phyloP scores from a whole-genome alignment of 2,329 filamentous ascomycete genomes.

The Aspergillus caelatus region DNA sequence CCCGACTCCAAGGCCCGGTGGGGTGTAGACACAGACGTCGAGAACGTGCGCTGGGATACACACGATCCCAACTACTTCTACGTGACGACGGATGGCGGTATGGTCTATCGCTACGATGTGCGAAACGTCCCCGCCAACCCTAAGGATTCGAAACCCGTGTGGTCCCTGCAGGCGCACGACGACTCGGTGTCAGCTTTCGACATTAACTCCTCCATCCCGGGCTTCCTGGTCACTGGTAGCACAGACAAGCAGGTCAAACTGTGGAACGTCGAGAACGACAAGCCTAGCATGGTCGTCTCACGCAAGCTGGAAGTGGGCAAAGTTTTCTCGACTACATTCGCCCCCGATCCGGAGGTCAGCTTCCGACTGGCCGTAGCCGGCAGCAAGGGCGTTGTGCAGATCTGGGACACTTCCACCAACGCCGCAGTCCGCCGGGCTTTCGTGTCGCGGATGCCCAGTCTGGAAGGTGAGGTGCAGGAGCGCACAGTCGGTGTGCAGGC shows the following conservation, averaged over 20 bases:
- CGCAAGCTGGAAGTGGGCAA: conserved; percentile 92
- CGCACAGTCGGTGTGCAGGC: conserved; percentile 73
- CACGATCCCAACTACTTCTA: conserved; percentile 94
- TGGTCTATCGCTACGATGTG: conserved; percentile 89
- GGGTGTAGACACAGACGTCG: conserved; percentile 94
- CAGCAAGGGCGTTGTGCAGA: conserved; percentile 87
- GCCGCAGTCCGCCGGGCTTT: conserved; percentile 82
- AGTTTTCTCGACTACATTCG: conserved; percentile 89
- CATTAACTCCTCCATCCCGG: conserved; percentile 85
- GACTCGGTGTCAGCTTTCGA: conserved; percentile 90
- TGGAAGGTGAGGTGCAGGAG: conserved; percentile 69
- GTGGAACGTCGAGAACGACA: conserved; percentile 83
- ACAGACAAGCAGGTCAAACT: conserved; percentile 95
- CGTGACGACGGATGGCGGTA: conserved; percentile 87
- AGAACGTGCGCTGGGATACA: conserved; percentile 89
- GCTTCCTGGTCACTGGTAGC: conserved; percentile 90
- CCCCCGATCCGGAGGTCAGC: conserved; percentile 84
- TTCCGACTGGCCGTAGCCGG: conserved; percentile 93
- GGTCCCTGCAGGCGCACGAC: conserved; percentile 95
- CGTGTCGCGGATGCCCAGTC: conserved; percentile 67
- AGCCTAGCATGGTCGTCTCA: conserved; percentile 87
- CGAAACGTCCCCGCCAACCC: conserved; percentile 75
- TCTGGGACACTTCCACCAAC: conserved; percentile 98
- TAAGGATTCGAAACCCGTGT: conserved; percentile 77
- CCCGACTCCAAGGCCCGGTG: conserved; percentile 83